phyloP scores from a whole-genome alignment of 169 alveolate genomes.

The Hammondia hammondi region DNA sequence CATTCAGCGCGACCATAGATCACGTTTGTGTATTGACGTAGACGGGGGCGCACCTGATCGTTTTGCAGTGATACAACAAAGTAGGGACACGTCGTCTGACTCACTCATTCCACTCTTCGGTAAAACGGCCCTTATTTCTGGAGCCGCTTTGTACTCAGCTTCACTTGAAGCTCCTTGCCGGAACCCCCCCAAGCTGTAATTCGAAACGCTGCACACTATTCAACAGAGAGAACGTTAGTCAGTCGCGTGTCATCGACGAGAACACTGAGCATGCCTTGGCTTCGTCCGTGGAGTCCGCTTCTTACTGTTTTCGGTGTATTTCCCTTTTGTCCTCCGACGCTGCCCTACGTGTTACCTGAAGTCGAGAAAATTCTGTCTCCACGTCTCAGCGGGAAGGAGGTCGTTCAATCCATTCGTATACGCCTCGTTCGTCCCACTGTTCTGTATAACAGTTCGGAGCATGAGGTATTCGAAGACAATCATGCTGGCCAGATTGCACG shows the following conservation, averaged over 20 bases:
- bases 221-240: not conserved
- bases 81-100: too few species aligned
- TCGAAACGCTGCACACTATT: not conserved
- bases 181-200: not conserved
- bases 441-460: not conserved
- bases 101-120: too few species aligned
- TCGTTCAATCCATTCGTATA: not conserved
- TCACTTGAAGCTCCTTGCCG: too few species aligned
- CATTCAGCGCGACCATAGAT: too few species aligned
- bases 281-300: not conserved
- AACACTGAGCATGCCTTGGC: not conserved
- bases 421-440: conserved; percentile 3
- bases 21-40: too few species aligned
- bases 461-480: not conserved
- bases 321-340: too few species aligned
- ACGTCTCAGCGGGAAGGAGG: not conserved
- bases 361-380: not conserved
- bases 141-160: too few species aligned
- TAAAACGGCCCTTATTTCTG: too few species aligned
- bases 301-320: not conserved
- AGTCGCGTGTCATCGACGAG: not conserved
- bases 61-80: too few species aligned
- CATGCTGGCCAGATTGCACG: conserved; percentile 14
- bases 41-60: too few species aligned
- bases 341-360: not conserved